These are phyloP conservation scores for Populus tremula DNA, from an alignment of 345 rosid species.

Conservation along the genomic window DNA sequence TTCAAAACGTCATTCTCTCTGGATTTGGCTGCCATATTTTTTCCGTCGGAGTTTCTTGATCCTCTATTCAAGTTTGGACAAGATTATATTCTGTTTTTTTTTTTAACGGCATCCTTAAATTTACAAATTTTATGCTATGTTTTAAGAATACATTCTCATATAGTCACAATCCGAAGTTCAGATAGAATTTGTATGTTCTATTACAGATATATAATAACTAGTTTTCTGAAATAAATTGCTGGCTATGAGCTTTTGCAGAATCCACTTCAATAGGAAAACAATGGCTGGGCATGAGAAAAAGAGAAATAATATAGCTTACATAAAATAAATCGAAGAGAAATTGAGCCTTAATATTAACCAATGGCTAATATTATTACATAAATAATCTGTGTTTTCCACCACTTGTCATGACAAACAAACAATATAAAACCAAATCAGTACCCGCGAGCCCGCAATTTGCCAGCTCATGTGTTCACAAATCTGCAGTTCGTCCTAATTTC, in stretches of 20 bases:
- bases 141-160: not conserved
- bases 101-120: too few species aligned
- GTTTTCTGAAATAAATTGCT: not conserved
- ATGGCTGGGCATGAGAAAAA: not conserved
- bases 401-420: conserved; percentile 11
- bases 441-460: not conserved
- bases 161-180: too few species aligned
- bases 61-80: too few species aligned
- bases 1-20: too few species aligned
- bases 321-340: not conserved
- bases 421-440: not conserved
- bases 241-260: not conserved
- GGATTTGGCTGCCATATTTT: too few species aligned
- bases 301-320: not conserved
- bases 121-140: not conserved
- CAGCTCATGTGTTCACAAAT: conserved; percentile 65
- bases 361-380: not conserved
- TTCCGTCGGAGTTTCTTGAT: too few species aligned
- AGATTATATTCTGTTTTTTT: too few species aligned
- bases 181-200: not conserved
- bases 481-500: conserved; percentile 82
- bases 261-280: not conserved
- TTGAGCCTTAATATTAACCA: not conserved
- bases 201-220: not conserved
- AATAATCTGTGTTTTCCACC: not conserved